Percentiles rank a stretch among this genome's conserved stretches.
phyloP scores from a whole-genome alignment of 768 basidiomycete species.

The Clavulina sp. region DNA sequence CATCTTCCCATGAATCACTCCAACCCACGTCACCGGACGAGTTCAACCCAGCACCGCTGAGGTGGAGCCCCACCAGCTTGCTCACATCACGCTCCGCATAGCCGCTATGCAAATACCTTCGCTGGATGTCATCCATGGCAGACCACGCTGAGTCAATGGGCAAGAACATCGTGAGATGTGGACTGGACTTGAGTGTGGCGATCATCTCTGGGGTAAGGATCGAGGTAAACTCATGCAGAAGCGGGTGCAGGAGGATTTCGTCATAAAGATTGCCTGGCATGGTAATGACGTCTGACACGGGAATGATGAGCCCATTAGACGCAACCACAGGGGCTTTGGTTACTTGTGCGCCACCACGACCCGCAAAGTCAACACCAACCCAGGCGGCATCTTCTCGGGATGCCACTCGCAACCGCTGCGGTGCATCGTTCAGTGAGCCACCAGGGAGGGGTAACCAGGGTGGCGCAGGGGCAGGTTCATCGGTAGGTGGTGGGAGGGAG shows the following conservation, averaged over 20 bases:
- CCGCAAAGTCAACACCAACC: conserved; percentile 63
- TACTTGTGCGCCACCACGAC: conserved; percentile 54
- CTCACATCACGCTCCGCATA: conserved; percentile 67
- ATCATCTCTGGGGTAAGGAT: conserved; percentile 47
- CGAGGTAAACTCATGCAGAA: conserved; percentile 55
- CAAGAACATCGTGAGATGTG: conserved; percentile 75
- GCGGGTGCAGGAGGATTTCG: conserved; percentile 27
- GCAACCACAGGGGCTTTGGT: conserved; percentile 39
- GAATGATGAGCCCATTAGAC: conserved; percentile 62
- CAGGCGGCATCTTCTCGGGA: conserved; percentile 23
- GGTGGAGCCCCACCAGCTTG: conserved; percentile 63
- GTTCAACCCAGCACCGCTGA: conserved; percentile 25
- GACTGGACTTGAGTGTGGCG: conserved; percentile 40
- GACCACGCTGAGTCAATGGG: conserved; percentile 77
- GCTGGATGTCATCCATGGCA: conserved; percentile 56
- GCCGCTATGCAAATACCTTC: conserved; percentile 73
- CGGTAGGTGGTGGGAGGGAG: conserved; percentile 40
- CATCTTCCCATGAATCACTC: conserved; percentile 17
- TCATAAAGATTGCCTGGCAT: conserved; percentile 44
- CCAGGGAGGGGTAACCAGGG: conserved; percentile 78
- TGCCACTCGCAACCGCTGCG: conserved; percentile 61
- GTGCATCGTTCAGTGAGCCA: conserved; percentile 60
- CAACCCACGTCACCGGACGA: conserved; percentile 17
- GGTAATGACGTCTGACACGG: conserved; percentile 54
- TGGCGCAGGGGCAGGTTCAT: conserved; percentile 50